Evolutionary conservation across 2,329 filamentous ascomycete genomes (phyloP), one percentile per base, ranked within the genome.

Genomic region (Neoarthrinium moseri): DNA sequence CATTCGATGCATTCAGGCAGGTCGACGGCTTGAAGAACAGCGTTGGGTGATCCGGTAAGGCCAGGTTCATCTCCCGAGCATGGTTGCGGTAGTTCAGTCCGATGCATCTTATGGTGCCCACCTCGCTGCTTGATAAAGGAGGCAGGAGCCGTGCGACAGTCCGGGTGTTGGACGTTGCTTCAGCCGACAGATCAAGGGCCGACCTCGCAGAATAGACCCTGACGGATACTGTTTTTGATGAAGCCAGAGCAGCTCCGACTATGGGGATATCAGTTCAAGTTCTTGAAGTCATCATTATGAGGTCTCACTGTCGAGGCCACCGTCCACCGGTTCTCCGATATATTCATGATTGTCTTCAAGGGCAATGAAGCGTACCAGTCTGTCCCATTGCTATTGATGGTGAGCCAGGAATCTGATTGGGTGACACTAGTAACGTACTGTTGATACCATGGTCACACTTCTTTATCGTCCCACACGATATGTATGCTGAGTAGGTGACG

Each of bases 21-120:
- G 51, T 62, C 49, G 38, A 63, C 40, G 56, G 65, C 62, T 73
- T 73, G 52, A 70, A 69, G 58, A 72, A 73, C 24, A 69, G 62
- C 15, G 59, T 59, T 3, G 64, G 68, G 50, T 46, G 37, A 10
- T 43, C 27, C 12, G 47, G 47, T 21, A 49, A 15, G 8, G 43
- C 24, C 23, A 46, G 26, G 17, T 46, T 46, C 47, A 49, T 49
- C 33, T 49, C 47, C 7, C 22, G 15, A 21, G 74, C 74, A 50
- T 77, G 75, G 17, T 70, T 69, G 38, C 63, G 66, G 58, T 78
- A 77, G 17, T 49, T 49, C 8, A 49, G 38, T 10, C 47, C 47
- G 15, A 47, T 27, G 40, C 48, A 50, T 20, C 45, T 39, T 23
- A 50, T 50, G 2, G 44, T 45, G 6, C 45, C 48, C n/a, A 48